Base-by-base conservation (phyloP, 2,329 filamentous ascomycete genomes). In the Pseudopithomyces chartarum region DNA sequence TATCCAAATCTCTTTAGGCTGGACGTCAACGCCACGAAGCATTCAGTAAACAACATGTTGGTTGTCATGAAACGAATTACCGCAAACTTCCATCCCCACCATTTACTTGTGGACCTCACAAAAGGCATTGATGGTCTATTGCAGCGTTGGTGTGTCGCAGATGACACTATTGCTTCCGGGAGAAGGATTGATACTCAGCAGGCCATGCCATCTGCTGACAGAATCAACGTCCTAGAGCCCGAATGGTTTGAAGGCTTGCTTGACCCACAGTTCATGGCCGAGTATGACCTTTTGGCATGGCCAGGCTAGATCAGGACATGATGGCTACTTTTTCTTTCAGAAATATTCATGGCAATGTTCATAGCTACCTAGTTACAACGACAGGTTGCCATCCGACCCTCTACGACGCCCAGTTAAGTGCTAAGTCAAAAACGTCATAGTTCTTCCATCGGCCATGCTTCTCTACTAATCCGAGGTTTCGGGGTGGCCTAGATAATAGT, bases 391-490 rank as follows among this genome's bases (percentile, higher is more conserved):
- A 4, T 29, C 8, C 26, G 26, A 29, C 8, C 26, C 4, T 8
- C 26, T 40, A n/a, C 19, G 15, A 34, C 22, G 22, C 36, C 32
- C 38, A 44, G 36, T 79, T 79, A 10, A 79, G 59, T 6, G 66
- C 66, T 42, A 78, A 57, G 57, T 79, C 74, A 63, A 78, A 78
- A 22, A 74, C 62, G 56, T 78, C 73, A 61, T 72, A 78, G 49
- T 78, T 78, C 49, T 69, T 70, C 76, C 76, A 78, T 13, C 53
- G 19, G 44, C 62, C 67, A 2, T 50, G 46, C 4, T 40, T 40
- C 22, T 48, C 57, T 17, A 11, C 26, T 12, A 23, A 13, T 5
- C 13, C 19, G 11, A 6, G 17, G 12, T 61, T 48, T 22, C 56
- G 53, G 2, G 61, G 45, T 15, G 69, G 64, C 10, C 63, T 67